Evolutionary conservation across 495 filamentous ascomycete genomes (phyloP).

Genomic region (Tetracladium marchalianum): DNA sequence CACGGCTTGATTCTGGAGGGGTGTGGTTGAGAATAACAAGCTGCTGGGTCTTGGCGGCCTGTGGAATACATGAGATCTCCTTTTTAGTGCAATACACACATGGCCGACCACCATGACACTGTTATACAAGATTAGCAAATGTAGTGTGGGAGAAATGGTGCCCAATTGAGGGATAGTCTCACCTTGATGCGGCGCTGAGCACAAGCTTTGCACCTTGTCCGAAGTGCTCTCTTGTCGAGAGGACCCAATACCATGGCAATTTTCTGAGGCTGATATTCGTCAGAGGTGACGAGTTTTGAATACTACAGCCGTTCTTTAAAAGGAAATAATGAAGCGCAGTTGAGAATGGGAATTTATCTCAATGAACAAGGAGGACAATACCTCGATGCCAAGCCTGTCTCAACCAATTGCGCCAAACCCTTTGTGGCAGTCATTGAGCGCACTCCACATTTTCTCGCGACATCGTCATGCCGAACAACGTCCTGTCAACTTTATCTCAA

Average conservation of each 20-base stretch:
- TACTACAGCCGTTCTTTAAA: too few relatives aligned
- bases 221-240: slow-evolving; percentile 1
- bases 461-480: too few relatives aligned
- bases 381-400: too few relatives aligned
- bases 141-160: neutral
- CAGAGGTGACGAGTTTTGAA: too few relatives aligned
- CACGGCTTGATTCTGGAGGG: neutral
- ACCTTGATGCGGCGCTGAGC: slow-evolving; percentile 10
- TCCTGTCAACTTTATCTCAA: too few relatives aligned
- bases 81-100: slow-evolving; percentile 13
- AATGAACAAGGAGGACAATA: too few relatives aligned
- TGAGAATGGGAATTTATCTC: too few relatives aligned
- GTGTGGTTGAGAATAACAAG: slow-evolving; percentile 1
- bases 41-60: neutral
- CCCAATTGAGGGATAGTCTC: too few relatives aligned
- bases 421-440: slow-evolving; percentile 1
- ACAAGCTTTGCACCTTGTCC: slow-evolving; percentile 7
- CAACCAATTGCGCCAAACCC: neutral
- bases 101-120: slow-evolving; percentile 11
- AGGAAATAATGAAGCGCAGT: too few relatives aligned
- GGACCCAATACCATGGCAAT: neutral
- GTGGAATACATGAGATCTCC: neutral
- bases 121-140: slow-evolving; percentile 1
- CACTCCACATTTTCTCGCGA: neutral
- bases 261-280: too few relatives aligned